Base-by-base conservation (phyloP, 805 yeast genomes). In the Wickerhamomyces alni region DNA sequence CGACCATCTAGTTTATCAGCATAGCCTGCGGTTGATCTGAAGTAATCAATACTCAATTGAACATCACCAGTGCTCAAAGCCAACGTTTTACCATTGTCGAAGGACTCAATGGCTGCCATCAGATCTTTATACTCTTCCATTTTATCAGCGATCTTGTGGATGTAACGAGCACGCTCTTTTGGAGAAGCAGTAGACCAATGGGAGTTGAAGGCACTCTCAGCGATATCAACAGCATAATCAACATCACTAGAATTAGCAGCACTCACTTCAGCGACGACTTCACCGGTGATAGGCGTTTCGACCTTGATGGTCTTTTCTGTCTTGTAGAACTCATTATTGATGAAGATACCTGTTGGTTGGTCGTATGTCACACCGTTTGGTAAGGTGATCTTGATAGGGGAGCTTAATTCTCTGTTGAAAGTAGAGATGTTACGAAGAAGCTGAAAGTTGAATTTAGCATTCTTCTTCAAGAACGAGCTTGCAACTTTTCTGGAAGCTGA, bases 261-360 rank as follows among this genome's bases (percentile, higher is more conserved):
- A 50, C 68, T 75, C 21, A 83, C 80, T 17, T 74, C 67, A 27
- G 77, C 66, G 38, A 82, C 70, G 27, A 63, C 66, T 54, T 78
- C 80, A 50, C 77, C 86, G 12, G 87, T 82, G 5, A 82, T 65
- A 38, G 85, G 85, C 42, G 70, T 65, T 39, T 74, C 73, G 13
- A 71, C 75, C 5, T 65, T 57, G 42, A 83, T 66, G n/a, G 79
- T 76, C 54, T 74, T 67, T 39, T 73, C 75, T 39, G 74, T 73
- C 36, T 66, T 53, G 40, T 82, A 80, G 55, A 83, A 87, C 61
- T 86, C 86, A 63, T 86, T 86, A 69, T 87, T 82, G 61, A 89
- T 87, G 72, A 86, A 89, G 52, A 89, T 67, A 47, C 96, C 96
- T 10, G 84, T 80, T 52, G 96, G 96, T 67, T 85, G 94, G 37